These are phyloP conservation scores for Suillus fuscotomentosus DNA, from an alignment of 768 basidiomycete species.

Conservation along the genomic window DNA sequence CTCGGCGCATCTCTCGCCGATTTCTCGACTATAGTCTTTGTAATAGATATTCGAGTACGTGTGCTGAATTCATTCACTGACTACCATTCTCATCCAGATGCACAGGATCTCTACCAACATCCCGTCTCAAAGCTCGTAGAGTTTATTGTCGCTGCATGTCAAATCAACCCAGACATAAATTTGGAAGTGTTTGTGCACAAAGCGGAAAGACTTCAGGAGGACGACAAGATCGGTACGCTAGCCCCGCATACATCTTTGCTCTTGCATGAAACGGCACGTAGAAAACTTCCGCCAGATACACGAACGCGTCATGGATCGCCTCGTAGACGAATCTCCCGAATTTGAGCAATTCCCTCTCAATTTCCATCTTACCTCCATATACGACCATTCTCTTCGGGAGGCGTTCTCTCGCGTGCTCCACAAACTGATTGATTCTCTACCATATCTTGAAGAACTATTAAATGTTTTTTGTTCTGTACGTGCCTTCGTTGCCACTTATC, in stretches of 20 bases:
- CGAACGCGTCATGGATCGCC: conserved; percentile 79
- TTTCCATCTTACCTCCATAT: conserved; percentile 90
- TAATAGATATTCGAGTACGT: conserved; percentile 90
- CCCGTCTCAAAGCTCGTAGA: conserved; percentile 81
- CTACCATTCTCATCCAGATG: neutral
- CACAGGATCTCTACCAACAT: conserved; percentile 79
- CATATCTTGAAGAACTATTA: conserved; percentile 83
- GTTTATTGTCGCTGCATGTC: conserved; percentile 74
- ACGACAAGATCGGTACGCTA: conserved; percentile 80
- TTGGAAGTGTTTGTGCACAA: conserved; percentile 96
- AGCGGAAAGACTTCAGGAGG: conserved; percentile 86
- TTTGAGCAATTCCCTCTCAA: conserved; percentile 78
- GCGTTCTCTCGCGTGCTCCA: conserved; percentile 90
- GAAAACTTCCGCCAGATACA: conserved; percentile 93
- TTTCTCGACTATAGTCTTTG: conserved; percentile 86
- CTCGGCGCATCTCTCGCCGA: conserved; percentile 72
- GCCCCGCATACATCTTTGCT: neutral
- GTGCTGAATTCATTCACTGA: conserved; percentile 11
- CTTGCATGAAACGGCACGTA: conserved; percentile 28
- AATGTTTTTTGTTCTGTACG: conserved; percentile 81
- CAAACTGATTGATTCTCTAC: conserved; percentile 80
- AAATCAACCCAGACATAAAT: conserved; percentile 71
- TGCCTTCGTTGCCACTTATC: neutral
- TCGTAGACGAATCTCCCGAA: conserved; percentile 73
- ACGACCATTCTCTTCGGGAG: conserved; percentile 89